Conservation (phyloP, 805 yeast species). For the Torulaspora delbrueckii region DNA sequence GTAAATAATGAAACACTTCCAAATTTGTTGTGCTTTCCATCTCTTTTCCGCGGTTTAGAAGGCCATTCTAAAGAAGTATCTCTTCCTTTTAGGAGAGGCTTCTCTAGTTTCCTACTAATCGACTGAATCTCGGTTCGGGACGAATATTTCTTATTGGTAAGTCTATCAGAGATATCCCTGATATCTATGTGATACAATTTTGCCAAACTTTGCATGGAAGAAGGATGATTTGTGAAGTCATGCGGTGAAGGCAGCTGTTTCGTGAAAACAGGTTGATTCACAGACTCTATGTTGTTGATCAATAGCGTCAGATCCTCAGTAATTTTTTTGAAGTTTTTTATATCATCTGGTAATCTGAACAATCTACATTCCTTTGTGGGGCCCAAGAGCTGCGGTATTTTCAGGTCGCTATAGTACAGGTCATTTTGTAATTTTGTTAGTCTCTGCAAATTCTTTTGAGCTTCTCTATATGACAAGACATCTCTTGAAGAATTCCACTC, state of each 20-base stretch:
- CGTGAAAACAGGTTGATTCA: neutral
- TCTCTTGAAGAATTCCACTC: neutral
- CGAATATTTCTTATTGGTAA: constrained; percentile 4
- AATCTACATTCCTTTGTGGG: constrained; percentile 17
- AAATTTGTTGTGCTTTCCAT: constrained; percentile 5
- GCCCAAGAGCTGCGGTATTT: constrained; percentile 19
- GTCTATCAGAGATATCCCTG: constrained; percentile 20
- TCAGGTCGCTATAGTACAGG: constrained; percentile 17
- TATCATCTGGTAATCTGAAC: constrained; percentile 19
- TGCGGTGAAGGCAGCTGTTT: neutral
- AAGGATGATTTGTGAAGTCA: neutral
- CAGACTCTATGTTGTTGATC: constrained; percentile 4
- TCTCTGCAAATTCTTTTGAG: constrained; percentile 4
- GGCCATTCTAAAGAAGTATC: constrained; percentile 27
- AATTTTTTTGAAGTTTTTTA: constrained; percentile 3
- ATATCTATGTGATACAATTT: constrained; percentile 24
- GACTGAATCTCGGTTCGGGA: constrained; percentile 19
- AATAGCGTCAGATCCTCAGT: constrained; percentile 6
- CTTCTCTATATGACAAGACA: neutral
- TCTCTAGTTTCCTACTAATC: constrained; percentile 25
- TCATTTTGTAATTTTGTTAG: constrained; percentile 16
- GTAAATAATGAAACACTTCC: constrained; percentile 21
- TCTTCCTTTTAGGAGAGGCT: constrained; percentile 18
- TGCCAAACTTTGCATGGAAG: constrained; percentile 14
- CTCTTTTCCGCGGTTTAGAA: constrained; percentile 12